Evolutionary conservation across 202 grass and related monocot genomes (phyloP).

Genomic region (Musa balbisiana): DNA sequence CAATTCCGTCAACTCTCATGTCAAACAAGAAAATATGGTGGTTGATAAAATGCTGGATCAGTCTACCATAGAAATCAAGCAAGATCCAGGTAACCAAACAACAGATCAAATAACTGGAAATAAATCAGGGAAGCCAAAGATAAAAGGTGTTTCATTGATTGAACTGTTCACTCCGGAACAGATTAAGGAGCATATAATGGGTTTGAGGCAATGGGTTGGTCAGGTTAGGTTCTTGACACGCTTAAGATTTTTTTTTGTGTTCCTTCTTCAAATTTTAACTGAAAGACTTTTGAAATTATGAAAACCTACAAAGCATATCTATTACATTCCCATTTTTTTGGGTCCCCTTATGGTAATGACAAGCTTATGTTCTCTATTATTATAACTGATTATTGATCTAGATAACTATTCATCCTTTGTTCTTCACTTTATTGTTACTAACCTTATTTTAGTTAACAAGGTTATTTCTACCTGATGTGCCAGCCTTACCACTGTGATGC

Average conservation of each 20-base stretch:
- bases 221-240: constrained; percentile 48
- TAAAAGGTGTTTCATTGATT: constrained; percentile 95
- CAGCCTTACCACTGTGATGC: neutral
- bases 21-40: constrained; percentile 64
- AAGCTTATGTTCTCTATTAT: neutral
- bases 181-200: constrained; percentile 70
- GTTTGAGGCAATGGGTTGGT: constrained; percentile 89
- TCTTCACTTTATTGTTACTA: neutral
- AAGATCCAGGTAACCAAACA: constrained; percentile 53
- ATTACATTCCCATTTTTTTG: neutral
- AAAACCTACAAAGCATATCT: neutral
- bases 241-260: neutral
- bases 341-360: neutral
- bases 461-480: neutral
- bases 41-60: constrained; percentile 50
- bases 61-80: constrained; percentile 47
- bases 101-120: constrained; percentile 42
- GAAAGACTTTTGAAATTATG: too few species aligned
- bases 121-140: constrained; percentile 96
- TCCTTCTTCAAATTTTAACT: neutral
- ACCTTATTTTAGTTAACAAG: neutral
- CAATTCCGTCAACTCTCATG: constrained; percentile 37
- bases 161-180: constrained; percentile 97
- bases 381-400: neutral
- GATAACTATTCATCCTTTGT: neutral